A percentile compares a stretch with the other conserved stretches of the same genome.
Conservation (phyloP, 2,329 filamentous ascomycete genomes). For the Chalaropsis ovoidea region DNA sequence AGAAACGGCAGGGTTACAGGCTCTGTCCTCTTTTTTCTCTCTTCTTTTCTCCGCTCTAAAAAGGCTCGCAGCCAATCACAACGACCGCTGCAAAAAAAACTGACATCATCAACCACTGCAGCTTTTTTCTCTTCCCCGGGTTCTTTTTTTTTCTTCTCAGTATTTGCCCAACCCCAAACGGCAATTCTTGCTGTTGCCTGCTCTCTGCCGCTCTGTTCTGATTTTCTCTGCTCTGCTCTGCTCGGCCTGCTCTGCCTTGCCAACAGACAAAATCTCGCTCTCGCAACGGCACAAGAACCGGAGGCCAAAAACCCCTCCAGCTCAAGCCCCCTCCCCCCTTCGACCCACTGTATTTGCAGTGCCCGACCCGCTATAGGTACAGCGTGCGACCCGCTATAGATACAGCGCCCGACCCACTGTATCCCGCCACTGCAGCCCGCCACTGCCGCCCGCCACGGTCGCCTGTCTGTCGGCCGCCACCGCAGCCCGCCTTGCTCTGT, state of each 20-base stretch:
- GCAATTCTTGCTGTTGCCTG: not conserved
- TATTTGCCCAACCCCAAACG: not conserved
- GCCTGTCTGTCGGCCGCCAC: no score
- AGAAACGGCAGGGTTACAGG: not conserved
- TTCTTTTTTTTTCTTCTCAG: not conserved
- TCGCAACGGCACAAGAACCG: not conserved
- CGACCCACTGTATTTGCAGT: conserved; percentile 9
- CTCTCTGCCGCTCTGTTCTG: not conserved
- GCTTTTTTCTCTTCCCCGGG: not conserved
- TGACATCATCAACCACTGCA: not conserved
- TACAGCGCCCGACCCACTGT: not conserved
- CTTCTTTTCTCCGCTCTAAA: not conserved
- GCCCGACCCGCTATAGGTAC: not conserved
- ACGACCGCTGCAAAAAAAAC: not conserved
- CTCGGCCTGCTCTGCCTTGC: not conserved
- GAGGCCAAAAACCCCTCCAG: not conserved
- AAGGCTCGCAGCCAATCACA: not conserved
- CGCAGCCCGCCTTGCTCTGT: not conserved
- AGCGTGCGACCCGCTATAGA: not conserved
- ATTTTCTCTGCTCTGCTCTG: not conserved
- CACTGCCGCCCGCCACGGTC: no score
- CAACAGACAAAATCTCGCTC: not conserved
- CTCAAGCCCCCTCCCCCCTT: not conserved
- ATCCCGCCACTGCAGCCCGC: not conserved
- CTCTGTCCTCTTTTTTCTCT: not conserved